phyloP scores from a whole-genome alignment of 164 flowering plant species.

The Litsea cubeba region DNA sequence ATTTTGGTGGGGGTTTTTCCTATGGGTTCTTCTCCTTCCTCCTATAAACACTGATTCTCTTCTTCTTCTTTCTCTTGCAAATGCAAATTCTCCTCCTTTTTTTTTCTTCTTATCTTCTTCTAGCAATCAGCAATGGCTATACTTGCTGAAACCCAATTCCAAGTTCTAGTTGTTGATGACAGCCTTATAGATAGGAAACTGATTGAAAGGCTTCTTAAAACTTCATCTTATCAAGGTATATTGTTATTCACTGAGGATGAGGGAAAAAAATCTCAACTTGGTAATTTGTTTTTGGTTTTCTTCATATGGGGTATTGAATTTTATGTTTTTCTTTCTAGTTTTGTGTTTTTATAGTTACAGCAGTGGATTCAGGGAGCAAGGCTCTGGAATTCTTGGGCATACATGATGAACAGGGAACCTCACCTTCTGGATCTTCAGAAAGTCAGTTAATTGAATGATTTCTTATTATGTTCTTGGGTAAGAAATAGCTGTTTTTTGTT shows the following conservation, averaged over 20 bases:
- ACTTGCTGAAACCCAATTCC: constrained; percentile 47
- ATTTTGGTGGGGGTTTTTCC: constrained; percentile 38
- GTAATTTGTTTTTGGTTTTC: not conserved
- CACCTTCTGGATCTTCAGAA: constrained; percentile 16
- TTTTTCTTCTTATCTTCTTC: not conserved
- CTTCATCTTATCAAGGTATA: constrained; percentile 50
- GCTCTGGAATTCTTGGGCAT: constrained; percentile 44
- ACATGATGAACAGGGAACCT: constrained; percentile 15
- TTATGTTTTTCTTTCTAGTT: not conserved
- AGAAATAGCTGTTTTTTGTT: not conserved
- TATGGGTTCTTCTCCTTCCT: constrained; percentile 12
- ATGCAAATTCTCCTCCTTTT: not conserved
- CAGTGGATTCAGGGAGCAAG: constrained; percentile 43
- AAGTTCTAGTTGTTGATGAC: constrained; percentile 83
- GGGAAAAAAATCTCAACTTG: not conserved
- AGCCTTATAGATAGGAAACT: constrained; percentile 63
- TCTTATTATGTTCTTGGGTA: not conserved
- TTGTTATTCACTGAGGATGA: not conserved
- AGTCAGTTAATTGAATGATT: constrained; percentile 1
- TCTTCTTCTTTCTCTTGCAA: not conserved
- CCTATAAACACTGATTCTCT: not conserved
- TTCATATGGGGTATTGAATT: not conserved
- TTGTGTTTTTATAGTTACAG: constrained; percentile 31
- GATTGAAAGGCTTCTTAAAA: constrained; percentile 65
- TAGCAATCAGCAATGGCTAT: constrained; percentile 26